Conservation (phyloP, 2,329 filamentous ascomycete species). For the Microdochium trichocladiopsis region DNA sequence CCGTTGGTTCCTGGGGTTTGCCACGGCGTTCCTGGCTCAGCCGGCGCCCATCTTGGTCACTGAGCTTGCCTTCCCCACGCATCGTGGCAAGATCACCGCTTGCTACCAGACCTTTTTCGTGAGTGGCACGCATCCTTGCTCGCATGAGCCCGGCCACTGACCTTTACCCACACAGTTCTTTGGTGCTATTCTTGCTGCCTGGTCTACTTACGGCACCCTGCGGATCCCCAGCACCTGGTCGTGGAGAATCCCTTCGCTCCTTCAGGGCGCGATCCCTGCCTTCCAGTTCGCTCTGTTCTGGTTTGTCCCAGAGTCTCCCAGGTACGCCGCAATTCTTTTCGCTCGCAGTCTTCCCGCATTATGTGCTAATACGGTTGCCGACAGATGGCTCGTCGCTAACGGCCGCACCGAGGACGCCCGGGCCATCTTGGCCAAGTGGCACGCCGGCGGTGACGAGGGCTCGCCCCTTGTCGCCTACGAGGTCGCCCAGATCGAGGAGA, state of each 20-base stretch:
- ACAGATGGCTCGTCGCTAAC: conserved; percentile 13
- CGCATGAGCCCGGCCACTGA: no score
- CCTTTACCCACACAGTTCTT: conserved; percentile 20
- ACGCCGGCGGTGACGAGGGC: conserved; percentile 16
- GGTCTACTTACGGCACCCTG: conserved; percentile 37
- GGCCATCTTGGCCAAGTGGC: conserved; percentile 23
- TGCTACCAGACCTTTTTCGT: neutral
- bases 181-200: conserved; percentile 46
- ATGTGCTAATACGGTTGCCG: no score
- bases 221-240: conserved; percentile 32
- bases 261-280: conserved; percentile 36
- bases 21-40: neutral
- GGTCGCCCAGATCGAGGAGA: neutral
- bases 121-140: no score
- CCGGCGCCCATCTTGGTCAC: neutral
- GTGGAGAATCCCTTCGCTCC: conserved; percentile 52
- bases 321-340: no score
- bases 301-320: conserved; percentile 25
- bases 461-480: conserved; percentile 18
- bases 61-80: neutral
- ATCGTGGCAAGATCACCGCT: neutral
- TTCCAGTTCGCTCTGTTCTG: conserved; percentile 35
- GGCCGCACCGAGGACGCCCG: conserved; percentile 17
- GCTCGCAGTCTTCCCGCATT: no score
- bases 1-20: neutral